Evolutionary conservation across 768 basidiomycete species (phyloP).

Genomic region (Chlorophyllum brunneum): DNA sequence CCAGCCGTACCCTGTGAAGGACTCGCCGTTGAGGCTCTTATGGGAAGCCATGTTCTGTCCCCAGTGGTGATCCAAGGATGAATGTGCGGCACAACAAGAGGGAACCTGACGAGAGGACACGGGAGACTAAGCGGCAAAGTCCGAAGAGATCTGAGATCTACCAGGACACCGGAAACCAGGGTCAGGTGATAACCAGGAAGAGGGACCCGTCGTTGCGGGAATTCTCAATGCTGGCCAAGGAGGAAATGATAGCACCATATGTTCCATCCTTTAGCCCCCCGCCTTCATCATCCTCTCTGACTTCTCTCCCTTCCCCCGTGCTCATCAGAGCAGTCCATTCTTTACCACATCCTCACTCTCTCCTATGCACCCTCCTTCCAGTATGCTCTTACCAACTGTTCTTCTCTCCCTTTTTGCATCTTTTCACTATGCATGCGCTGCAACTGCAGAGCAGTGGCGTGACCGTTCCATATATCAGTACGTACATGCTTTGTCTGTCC

Average conservation of each 20-base stretch:
- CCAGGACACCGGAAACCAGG: neutral
- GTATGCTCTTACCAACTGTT: conserved; percentile 18
- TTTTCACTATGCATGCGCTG: conserved; percentile 38
- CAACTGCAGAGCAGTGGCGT: conserved; percentile 72
- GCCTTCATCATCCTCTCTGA: neutral
- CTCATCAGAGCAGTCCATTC: conserved; percentile 13
- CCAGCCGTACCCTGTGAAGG: conserved; percentile 63
- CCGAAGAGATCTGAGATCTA: conserved; percentile 1
- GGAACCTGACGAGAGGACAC: neutral
- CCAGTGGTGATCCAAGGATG: no score
- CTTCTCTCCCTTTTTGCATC: conserved; percentile 16
- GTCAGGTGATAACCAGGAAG: conserved; percentile 4
- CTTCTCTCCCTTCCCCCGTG: conserved; percentile 7
- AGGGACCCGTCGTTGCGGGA: neutral
- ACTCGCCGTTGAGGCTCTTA: conserved; percentile 13
- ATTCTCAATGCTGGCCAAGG: neutral
- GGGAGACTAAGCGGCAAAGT: neutral
- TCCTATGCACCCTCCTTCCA: conserved; percentile 20
- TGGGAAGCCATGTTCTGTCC: conserved; percentile 14
- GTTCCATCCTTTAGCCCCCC: no score
- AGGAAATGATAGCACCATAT: no score
- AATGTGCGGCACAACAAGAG: no score
- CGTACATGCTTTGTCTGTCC: conserved; percentile 12
- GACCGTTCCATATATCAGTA: conserved; percentile 80
- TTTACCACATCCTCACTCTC: conserved; percentile 21